Base-by-base conservation (phyloP, 225 moss, liverwort and hornwort genomes). In the Asterella californica region DNA sequence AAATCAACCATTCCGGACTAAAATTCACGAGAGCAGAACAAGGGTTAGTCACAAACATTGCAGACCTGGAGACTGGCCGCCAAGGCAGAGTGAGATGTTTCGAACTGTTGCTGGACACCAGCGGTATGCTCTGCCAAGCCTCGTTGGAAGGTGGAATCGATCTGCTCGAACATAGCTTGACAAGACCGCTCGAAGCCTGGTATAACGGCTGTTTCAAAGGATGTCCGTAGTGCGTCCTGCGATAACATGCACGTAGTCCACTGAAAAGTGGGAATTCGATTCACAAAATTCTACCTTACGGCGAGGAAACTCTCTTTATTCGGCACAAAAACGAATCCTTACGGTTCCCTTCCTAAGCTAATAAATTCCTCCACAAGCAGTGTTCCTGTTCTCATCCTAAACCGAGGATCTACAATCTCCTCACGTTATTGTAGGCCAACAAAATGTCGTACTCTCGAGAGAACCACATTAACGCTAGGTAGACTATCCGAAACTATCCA, bases 131-230 rank as follows among this genome's bases (percentile, higher is more conserved):
- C 97, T 62, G 94, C 85, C 86, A 97, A 82, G 48, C 97, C 97
- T 46, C 90, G 87, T 71, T 92, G 94, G 78, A 97, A 92, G 29
- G 94, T 91, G 62, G 91, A 85, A 80, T 97, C 94, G 62, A 97
- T 90, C 82, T 97, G 94, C 74, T 94, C 91, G 78, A 97, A 94
- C 97, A 97, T 97, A 74, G 91, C 87, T 84, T 82, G 93, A 81
- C 94, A 97, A 53, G 94, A 91, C 55, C 97, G 88, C 83, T 97
- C 97, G 75, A 97, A 94, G 38, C 90, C 90, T 73, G 97, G 97
- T 54, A 97, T 89, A 12, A 97, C 88, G 52, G 94, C 85, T 62
- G 89, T 85, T 87, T 97, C 97, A 84, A 97, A 91, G 30, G 91
- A 91, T 24, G 93, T 80, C 34, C 93, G 91, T 67, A 97, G 84